These are phyloP conservation scores for Anacardium occidentale DNA, from an alignment of 345 rosid species.

Conservation along the genomic window DNA sequence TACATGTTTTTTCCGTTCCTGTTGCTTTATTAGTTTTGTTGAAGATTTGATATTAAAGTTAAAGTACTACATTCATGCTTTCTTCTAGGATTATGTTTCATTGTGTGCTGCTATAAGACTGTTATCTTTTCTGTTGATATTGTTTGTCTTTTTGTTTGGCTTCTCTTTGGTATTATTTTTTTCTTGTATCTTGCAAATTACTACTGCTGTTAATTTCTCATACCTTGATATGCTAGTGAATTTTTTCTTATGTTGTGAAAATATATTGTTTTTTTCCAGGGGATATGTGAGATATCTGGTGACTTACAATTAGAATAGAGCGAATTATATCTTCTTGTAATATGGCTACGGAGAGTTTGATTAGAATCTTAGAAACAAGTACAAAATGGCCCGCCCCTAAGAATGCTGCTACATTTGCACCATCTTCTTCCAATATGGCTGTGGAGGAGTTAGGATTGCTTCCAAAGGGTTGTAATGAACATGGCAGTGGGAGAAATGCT, in stretches of 20 bases:
- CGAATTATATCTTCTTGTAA: conserved; percentile 2
- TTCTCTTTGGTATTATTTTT: neutral
- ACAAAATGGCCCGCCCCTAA: conserved; percentile 40
- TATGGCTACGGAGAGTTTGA: conserved; percentile 64
- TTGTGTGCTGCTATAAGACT: neutral
- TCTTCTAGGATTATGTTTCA: neutral
- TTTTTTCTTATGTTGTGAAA: neutral
- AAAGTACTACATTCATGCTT: neutral
- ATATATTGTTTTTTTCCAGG: conserved; percentile 10
- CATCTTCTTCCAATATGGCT: conserved; percentile 25
- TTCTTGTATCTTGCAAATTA: neutral
- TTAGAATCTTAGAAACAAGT: conserved; percentile 37
- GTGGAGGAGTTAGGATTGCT: conserved; percentile 32
- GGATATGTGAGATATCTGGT: conserved; percentile 20
- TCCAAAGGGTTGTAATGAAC: conserved; percentile 20
- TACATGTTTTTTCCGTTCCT: neutral
- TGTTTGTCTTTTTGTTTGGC: neutral
- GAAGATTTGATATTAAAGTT: neutral
- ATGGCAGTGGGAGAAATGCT: conserved; percentile 22
- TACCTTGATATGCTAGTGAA: neutral
- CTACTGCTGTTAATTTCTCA: neutral
- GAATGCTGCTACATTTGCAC: conserved; percentile 27
- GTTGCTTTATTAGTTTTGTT: neutral
- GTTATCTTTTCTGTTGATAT: neutral
- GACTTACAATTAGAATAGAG: conserved; percentile 1